Conservation (phyloP, 352 stramenopile species). For the Pythium guiyangense region DNA sequence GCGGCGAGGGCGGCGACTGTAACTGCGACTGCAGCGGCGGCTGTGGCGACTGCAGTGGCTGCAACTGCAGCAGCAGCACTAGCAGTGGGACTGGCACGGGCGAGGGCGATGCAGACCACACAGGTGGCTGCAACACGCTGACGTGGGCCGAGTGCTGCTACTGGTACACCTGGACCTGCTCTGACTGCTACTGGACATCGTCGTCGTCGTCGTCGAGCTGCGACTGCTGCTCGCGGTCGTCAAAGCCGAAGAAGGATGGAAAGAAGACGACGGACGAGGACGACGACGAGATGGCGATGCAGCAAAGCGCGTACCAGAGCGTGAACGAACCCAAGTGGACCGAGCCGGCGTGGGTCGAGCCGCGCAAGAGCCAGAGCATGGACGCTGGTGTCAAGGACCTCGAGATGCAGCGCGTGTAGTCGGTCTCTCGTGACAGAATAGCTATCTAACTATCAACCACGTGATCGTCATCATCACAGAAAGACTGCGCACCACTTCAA, state of each 20-base stretch:
- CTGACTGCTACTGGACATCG: background rate
- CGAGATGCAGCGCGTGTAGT: slow-evolving; percentile 8
- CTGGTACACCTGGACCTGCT: background rate
- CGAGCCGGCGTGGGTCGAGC: background rate
- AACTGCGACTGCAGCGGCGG: background rate
- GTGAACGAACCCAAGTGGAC: background rate
- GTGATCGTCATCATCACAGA: too few species aligned
- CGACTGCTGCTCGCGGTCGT: background rate
- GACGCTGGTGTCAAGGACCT: background rate
- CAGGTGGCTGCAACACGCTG: background rate
- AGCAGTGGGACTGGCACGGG: background rate
- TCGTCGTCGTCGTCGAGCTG: background rate
- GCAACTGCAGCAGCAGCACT: background rate
- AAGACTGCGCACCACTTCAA: too few species aligned
- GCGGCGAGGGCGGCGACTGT: background rate
- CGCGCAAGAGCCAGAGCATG: background rate
- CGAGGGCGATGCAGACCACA: background rate
- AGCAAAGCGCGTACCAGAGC: background rate
- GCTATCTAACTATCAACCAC: too few species aligned
- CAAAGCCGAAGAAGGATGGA: too few species aligned
- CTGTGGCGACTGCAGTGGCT: background rate
- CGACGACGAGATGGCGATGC: background rate
- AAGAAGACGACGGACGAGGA: background rate
- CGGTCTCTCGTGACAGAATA: background rate
- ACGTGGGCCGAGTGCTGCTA: background rate